Evolutionary conservation across 2,329 filamentous ascomycete species (phyloP), one percentile per base, ranked within the genome.

Genomic region (Aspergillus sp.): DNA sequence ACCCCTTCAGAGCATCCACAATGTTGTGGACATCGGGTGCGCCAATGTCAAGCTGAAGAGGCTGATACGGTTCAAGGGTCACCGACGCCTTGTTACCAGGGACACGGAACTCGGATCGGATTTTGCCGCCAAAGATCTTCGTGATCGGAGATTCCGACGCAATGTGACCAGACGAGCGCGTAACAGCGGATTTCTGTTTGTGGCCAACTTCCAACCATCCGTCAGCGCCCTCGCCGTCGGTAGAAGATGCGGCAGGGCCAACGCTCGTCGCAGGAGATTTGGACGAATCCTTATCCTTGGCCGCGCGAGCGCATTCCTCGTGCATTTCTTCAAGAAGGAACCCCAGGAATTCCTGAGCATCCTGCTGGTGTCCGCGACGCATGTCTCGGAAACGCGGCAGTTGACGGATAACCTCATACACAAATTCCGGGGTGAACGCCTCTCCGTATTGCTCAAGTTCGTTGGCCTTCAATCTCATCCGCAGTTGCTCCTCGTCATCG

Each of bases 191-290:
- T 66, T 91, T 93, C 71, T 98, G 95, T 76, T 93, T 96, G 30
- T 88, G 90, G 2, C 93, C 93, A 58, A 99, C 95, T 72, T 99
- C 95, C 30, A 95, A 81, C 95, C 95, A 99, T n/a, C 87, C 90
- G 64, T 87, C 85, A 22, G 77, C 77, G 18, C 79, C 77, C 24
- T 74, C 76, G 17, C 77, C 70, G 13, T 69, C 65, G 3, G 62
- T 63, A 39, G 67, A 61, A 26, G 55, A 26, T 71, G 72, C 80
- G 1, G 79, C 76, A 8, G 74, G 74, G 2, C 78, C 79, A 4
- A 80, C 78, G 22, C 73, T 74, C 13, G 58, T 18, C 15, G 47
- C 18, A 15, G 38, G 15, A 2, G 74, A 68, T 56, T 72, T 62
- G 24, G 74, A 70, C 5, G 79, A 76, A 56, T 78, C 78, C 62